These are phyloP conservation scores for Clitocybe nebularis DNA, from an alignment of 1,284 basidiomycete species.

Conservation along the genomic window DNA sequence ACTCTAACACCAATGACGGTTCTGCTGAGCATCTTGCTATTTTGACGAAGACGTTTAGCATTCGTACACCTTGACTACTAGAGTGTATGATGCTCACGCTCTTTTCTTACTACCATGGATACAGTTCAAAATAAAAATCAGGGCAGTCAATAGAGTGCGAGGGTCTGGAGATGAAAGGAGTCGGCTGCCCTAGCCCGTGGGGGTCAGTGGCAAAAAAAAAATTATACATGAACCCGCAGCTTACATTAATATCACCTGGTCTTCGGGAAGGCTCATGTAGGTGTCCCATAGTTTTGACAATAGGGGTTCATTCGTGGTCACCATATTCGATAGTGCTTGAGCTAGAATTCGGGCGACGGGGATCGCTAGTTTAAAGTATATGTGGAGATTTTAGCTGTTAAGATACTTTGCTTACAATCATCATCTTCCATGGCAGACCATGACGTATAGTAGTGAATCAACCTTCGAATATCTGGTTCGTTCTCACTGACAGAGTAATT, in stretches of 20 bases:
- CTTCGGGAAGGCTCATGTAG: slow-evolving; percentile 65
- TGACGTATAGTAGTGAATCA: slow-evolving; percentile 68
- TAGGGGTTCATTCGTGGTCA: slow-evolving; percentile 63
- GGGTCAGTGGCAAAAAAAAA: slow-evolving; percentile 14
- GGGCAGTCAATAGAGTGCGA: slow-evolving; percentile 54
- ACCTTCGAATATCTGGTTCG: slow-evolving; percentile 55
- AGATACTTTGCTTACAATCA: slow-evolving; percentile 38
- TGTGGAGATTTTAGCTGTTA: slow-evolving; percentile 7
- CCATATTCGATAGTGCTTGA: slow-evolving; percentile 71
- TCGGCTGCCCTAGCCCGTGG: slow-evolving; percentile 48
- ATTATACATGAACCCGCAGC: slow-evolving; percentile 20
- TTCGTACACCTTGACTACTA: neutral
- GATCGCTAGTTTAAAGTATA: slow-evolving; percentile 39
- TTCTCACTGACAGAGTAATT: slow-evolving; percentile 41
- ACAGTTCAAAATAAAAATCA: slow-evolving; percentile 75
- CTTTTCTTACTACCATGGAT: slow-evolving; percentile 49
- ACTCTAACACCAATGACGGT: slow-evolving; percentile 55
- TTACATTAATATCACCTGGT: slow-evolving; percentile 73
- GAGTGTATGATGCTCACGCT: slow-evolving; percentile 43
- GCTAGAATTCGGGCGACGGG: slow-evolving; percentile 54
- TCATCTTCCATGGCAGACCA: slow-evolving; percentile 56
- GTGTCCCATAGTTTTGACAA: slow-evolving; percentile 55
- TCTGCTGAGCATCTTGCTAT: slow-evolving; percentile 47
- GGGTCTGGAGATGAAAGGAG: slow-evolving; percentile 66
- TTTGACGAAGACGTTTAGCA: slow-evolving; percentile 20